Conservation (phyloP, 176 grass and related monocot genomes). For the Canna indica region DNA sequence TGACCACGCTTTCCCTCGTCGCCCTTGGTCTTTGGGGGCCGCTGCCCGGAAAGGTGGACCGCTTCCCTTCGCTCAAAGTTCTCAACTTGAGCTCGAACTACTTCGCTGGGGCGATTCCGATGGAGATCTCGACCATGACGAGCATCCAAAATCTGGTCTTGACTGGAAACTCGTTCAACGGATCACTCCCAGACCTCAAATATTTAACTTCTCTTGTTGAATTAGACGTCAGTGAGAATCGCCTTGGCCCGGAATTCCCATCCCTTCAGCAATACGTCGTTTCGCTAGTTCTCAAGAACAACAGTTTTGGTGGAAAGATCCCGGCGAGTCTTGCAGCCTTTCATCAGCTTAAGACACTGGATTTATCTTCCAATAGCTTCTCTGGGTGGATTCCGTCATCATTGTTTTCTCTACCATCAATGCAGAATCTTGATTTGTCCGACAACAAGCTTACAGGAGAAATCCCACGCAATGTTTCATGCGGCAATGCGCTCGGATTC, state of each 20-base stretch:
- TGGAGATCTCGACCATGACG: too few species aligned
- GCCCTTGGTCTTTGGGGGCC: constrained; percentile 61
- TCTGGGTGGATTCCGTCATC: constrained; percentile 47
- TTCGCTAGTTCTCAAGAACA: constrained; percentile 43
- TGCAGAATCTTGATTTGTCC: constrained; percentile 58
- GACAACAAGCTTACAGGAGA: constrained; percentile 48
- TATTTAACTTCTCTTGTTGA: constrained; percentile 42
- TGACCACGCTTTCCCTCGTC: too few species aligned
- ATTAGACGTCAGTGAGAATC: constrained; percentile 44
- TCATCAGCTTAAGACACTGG: constrained; percentile 38
- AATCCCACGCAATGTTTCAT: constrained; percentile 31
- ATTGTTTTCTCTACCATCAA: constrained; percentile 68
- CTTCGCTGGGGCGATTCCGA: too few species aligned
- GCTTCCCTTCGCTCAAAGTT: constrained; percentile 41
- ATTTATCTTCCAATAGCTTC: constrained; percentile 53
- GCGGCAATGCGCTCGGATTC: too few species aligned
- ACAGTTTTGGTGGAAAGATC: constrained; percentile 47
- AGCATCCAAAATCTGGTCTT: constrained; percentile 67
- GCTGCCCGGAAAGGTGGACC: constrained; percentile 59
- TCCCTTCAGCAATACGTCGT: too few species aligned
- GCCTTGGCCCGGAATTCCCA: constrained; percentile 49
- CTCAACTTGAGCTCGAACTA: constrained; percentile 74
- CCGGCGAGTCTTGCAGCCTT: constrained; percentile 30
- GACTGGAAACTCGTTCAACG: constrained; percentile 45
- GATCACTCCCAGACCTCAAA: constrained; percentile 41